These are phyloP conservation scores for Zopfochytrium polystomum DNA, from an alignment of 371 early-diverging fungal genomes.

Conservation along the genomic window DNA sequence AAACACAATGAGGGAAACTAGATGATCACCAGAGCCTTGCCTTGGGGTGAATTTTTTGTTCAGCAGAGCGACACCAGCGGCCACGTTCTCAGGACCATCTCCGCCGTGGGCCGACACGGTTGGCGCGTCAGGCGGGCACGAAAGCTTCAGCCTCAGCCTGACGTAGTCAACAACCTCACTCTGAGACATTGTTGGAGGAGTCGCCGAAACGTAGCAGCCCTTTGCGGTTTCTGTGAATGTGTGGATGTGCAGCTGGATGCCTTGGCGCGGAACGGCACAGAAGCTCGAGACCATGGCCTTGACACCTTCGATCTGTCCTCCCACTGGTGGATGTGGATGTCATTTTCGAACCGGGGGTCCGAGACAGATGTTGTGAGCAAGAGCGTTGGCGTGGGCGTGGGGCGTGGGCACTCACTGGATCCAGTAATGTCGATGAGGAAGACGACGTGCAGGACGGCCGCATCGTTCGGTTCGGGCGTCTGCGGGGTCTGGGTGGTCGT, in stretches of 20 bases:
- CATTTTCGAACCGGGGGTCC: not conserved
- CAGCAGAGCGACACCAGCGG: slow-evolving; percentile 9
- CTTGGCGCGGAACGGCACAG: slow-evolving; percentile 5
- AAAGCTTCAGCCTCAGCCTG: not conserved
- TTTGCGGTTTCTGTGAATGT: slow-evolving; percentile 15
- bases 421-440: slow-evolving; percentile 21
- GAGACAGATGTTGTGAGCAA: not conserved
- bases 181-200: not conserved
- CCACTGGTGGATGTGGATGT: slow-evolving; percentile 4
- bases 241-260: slow-evolving; percentile 12
- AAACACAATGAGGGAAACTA: too few species aligned
- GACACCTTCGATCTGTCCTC: slow-evolving; percentile 16
- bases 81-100: slow-evolving; percentile 26
- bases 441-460: slow-evolving; percentile 16
- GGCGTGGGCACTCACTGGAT: slow-evolving; percentile 7
- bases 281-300: slow-evolving; percentile 16
- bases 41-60: not conserved
- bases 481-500: too few species aligned
- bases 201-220: slow-evolving; percentile 11
- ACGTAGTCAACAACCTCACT: slow-evolving; percentile 10
- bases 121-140: slow-evolving; percentile 7
- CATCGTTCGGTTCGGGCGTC: too few species aligned
- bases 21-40: slow-evolving; percentile 18
- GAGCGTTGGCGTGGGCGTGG: not conserved
- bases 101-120: slow-evolving; percentile 4